phyloP scores from a whole-genome alignment of 352 stramenopile species.

The Bremia lactucae region DNA sequence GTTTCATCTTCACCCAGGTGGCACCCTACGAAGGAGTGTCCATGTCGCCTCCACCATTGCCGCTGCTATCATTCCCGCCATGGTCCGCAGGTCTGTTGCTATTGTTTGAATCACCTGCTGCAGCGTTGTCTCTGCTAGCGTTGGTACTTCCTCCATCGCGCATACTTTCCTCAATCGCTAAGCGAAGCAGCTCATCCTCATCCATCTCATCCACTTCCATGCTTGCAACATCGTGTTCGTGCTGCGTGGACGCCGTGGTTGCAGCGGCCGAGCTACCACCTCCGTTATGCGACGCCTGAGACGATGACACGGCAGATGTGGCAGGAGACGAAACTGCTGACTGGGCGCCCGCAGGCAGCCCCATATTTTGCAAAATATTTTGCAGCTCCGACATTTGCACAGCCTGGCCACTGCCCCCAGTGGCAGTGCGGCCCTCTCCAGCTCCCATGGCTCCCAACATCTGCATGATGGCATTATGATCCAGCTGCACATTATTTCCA shows the following conservation, averaged over 20 bases:
- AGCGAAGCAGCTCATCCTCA: slow-evolving; percentile 73
- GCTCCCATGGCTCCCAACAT: slow-evolving; percentile 80
- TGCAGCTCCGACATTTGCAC: slow-evolving; percentile 83
- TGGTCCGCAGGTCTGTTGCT: slow-evolving; percentile 18
- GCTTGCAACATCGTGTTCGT: slow-evolving; percentile 66
- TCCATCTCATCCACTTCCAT: slow-evolving; percentile 84
- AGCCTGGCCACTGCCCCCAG: slow-evolving; percentile 28
- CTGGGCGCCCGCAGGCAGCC: slow-evolving; percentile 50
- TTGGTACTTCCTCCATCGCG: slow-evolving; percentile 46
- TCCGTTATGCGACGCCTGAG: slow-evolving; percentile 57
- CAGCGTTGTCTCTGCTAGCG: slow-evolving; percentile 14
- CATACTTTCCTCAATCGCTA: slow-evolving; percentile 85
- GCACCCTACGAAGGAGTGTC: slow-evolving; percentile 36
- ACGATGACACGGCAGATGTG: slow-evolving; percentile 64
- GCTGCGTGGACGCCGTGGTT: slow-evolving; percentile 58
- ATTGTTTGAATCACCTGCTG: slow-evolving; percentile 25
- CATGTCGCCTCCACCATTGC: slow-evolving; percentile 27
- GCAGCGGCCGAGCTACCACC: slow-evolving; percentile 55
- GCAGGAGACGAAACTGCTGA: slow-evolving; percentile 61
- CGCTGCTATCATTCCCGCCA: slow-evolving; percentile 15
- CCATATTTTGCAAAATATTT: slow-evolving; percentile 85
- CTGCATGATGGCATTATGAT: slow-evolving; percentile 88
- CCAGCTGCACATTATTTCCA: slow-evolving; percentile 60
- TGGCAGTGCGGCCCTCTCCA: slow-evolving; percentile 39
- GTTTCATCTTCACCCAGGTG: slow-evolving; percentile 2